Evolutionary conservation across 1,284 basidiomycete species (phyloP).

Genomic region (Austroboletus niveus): DNA sequence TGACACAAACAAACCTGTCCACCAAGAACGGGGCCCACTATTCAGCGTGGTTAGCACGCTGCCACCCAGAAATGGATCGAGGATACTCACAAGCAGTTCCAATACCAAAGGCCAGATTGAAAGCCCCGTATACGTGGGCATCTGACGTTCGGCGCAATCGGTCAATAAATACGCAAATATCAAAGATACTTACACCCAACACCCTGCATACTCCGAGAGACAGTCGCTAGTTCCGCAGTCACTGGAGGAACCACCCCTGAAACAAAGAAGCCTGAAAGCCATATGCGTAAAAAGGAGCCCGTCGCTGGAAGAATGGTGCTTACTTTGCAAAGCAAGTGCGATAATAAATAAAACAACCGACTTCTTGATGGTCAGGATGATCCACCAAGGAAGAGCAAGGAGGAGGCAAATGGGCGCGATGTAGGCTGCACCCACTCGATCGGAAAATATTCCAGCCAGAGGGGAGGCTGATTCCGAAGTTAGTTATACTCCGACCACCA

Average conservation of each 20-base stretch:
- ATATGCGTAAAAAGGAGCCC: slow-evolving; percentile 3
- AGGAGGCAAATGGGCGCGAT: slow-evolving; percentile 50
- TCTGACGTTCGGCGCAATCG: slow-evolving; percentile 36
- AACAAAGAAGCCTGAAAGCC: slow-evolving; percentile 52
- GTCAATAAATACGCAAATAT: not conserved
- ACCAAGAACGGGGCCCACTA: slow-evolving; percentile 67
- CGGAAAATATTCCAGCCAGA: slow-evolving; percentile 59
- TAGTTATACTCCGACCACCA: not conserved
- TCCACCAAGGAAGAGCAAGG: slow-evolving; percentile 66
- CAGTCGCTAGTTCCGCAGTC: slow-evolving; percentile 61
- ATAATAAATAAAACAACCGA: slow-evolving; percentile 61
- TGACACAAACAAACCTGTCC: slow-evolving; percentile 49
- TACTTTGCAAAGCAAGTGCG: slow-evolving; percentile 58
- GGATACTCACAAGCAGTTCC: slow-evolving; percentile 48
- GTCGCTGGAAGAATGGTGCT: slow-evolving; percentile 21
- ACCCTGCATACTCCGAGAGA: slow-evolving; percentile 53
- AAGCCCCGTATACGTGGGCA: slow-evolving; percentile 62
- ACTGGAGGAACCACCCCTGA: slow-evolving; percentile 58
- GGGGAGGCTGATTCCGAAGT: slow-evolving; percentile 47
- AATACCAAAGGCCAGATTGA: slow-evolving; percentile 66
- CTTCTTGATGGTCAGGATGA: slow-evolving; percentile 50
- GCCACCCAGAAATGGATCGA: not conserved
- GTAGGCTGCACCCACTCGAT: slow-evolving; percentile 61
- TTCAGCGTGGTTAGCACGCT: slow-evolving; percentile 7
- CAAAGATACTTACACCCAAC: slow-evolving; percentile 58